phyloP scores from a whole-genome alignment of 1,284 basidiomycete genomes.

The Pterulicium gracile region DNA sequence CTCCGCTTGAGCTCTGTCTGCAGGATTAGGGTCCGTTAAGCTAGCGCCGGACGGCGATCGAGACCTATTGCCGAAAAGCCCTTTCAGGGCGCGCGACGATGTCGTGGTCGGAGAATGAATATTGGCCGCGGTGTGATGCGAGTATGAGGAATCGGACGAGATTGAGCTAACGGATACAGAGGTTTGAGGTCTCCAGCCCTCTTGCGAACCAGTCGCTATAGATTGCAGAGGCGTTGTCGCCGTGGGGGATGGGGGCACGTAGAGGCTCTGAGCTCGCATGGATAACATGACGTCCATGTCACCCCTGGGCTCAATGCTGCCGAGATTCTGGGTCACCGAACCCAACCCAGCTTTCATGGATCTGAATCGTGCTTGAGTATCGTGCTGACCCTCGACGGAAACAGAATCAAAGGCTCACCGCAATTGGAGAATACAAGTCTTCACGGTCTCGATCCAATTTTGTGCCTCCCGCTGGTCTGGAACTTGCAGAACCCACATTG shows the following conservation, averaged over 20 bases:
- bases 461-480: conserved; percentile 48
- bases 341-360: conserved; percentile 57
- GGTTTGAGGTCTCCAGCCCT: conserved; percentile 3
- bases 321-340: conserved; percentile 28
- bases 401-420: conserved; percentile 31
- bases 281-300: conserved; percentile 74
- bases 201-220: conserved; percentile 10
- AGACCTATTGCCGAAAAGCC: conserved; percentile 45
- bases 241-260: conserved; percentile 20
- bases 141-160: conserved; percentile 32
- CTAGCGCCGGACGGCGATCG: conserved; percentile 48
- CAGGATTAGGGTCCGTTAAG: conserved; percentile 29
- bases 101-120: conserved; percentile 15
- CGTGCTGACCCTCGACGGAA: no score
- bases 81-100: conserved; percentile 41
- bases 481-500: conserved; percentile 64
- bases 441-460: conserved; percentile 64
- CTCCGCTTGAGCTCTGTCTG: conserved; percentile 18
- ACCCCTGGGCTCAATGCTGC: conserved; percentile 50
- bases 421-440: conserved; percentile 57
- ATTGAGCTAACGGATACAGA: conserved; percentile 32
- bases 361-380: no score
- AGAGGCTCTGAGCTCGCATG: conserved; percentile 56
- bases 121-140: conserved; percentile 19
- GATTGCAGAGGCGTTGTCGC: conserved; percentile 11